phyloP scores from a whole-genome alignment of 495 filamentous ascomycete genomes.

The Achaetomiella virescens region DNA sequence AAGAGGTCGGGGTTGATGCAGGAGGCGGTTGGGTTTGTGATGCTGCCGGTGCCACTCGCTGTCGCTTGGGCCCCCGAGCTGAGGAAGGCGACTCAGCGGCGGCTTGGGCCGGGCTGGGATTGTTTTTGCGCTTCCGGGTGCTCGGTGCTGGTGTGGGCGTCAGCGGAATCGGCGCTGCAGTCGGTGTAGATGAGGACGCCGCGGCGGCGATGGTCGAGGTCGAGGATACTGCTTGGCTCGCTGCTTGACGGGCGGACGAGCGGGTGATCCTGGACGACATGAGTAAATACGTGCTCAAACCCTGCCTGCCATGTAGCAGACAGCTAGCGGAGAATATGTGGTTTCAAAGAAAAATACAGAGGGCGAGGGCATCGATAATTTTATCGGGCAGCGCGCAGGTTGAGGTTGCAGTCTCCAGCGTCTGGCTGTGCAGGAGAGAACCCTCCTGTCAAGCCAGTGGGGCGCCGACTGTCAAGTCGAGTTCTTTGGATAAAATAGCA shows the following conservation, averaged over 20 bases:
- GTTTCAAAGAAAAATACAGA: background rate
- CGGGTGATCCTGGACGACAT: constrained; percentile 82
- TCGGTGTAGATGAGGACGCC: constrained; percentile 36
- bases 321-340: constrained; percentile 8
- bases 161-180: constrained; percentile 38
- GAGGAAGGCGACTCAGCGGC: constrained; percentile 29
- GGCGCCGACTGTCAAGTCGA: background rate
- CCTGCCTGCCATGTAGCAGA: constrained; percentile 17
- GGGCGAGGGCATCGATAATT: background rate
- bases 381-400: constrained; percentile 12
- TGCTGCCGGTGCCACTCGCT: constrained; percentile 32
- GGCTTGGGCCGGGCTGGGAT: constrained; percentile 23
- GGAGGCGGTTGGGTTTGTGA: constrained; percentile 18
- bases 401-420: background rate
- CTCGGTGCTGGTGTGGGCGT: constrained; percentile 25
- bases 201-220: constrained; percentile 31
- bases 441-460: constrained; percentile 4
- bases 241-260: constrained; percentile 71
- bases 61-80: constrained; percentile 50
- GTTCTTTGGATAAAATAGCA: background rate
- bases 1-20: constrained; percentile 20
- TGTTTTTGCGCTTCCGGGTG: constrained; percentile 38
- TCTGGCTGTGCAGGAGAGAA: background rate
- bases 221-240: constrained; percentile 48
- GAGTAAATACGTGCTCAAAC: constrained; percentile 44